These are phyloP conservation scores for Wickerhamiella cacticola DNA, from an alignment of 805 yeast species.

Conservation along the genomic window DNA sequence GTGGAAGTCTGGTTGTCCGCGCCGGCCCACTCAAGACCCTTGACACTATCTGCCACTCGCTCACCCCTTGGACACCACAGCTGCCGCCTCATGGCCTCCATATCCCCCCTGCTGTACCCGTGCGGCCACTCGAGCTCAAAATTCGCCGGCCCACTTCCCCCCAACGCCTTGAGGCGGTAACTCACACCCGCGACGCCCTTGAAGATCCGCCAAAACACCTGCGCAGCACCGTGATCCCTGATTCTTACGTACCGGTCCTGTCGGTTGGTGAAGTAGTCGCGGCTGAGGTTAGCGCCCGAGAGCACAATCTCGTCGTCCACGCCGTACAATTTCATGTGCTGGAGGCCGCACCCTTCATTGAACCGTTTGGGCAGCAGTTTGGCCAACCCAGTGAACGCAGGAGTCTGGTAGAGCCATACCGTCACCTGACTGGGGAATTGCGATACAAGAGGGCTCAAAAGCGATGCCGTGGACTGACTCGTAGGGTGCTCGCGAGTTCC, in stretches of 20 bases:
- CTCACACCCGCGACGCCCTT: constrained; percentile 55
- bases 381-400: constrained; percentile 61
- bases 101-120: not conserved
- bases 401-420: constrained; percentile 79
- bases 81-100: constrained; percentile 59
- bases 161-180: constrained; percentile 44
- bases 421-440: constrained; percentile 56
- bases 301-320: constrained; percentile 80
- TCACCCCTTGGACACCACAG: constrained; percentile 22
- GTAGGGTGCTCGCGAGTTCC: constrained; percentile 89
- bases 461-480: constrained; percentile 54
- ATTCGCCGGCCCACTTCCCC: constrained; percentile 32
- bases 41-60: too few species aligned
- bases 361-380: constrained; percentile 63
- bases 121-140: constrained; percentile 63
- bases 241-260: constrained; percentile 86
- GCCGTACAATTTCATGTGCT: constrained; percentile 96
- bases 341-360: constrained; percentile 85
- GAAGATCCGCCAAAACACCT: constrained; percentile 67
- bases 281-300: constrained; percentile 83
- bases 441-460: constrained; percentile 53
- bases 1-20: too few species aligned
- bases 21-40: too few species aligned
- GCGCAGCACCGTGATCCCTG: constrained; percentile 43
- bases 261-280: constrained; percentile 86